These are phyloP conservation scores for Ophiostoma ips DNA, from an alignment of 2,329 filamentous ascomycete genomes.

Conservation along the genomic window DNA sequence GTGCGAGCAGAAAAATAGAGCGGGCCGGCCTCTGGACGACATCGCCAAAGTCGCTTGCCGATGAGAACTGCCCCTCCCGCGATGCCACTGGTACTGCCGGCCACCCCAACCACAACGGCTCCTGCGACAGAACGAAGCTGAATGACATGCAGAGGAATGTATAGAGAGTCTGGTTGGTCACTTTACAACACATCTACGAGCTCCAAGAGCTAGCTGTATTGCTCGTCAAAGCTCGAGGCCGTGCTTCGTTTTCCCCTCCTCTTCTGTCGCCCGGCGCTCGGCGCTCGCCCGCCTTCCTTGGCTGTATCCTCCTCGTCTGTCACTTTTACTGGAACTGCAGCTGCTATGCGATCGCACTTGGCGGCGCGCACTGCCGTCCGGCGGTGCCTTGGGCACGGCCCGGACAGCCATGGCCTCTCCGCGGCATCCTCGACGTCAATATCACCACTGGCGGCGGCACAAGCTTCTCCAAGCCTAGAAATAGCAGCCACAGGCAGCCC, in stretches of 20 bases:
- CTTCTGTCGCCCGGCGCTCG: too few relatives aligned
- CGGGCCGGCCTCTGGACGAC: neutral
- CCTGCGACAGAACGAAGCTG: neutral
- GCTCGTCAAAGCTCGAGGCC: neutral
- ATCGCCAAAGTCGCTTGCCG: neutral
- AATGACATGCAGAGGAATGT: neutral
- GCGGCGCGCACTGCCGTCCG: conserved; percentile 43
- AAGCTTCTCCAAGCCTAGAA: too few relatives aligned
- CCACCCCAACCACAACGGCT: neutral
- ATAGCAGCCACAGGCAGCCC: too few relatives aligned
- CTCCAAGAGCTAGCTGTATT: neutral
- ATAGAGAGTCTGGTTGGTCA: neutral
- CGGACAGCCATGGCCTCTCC: neutral
- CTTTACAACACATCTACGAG: neutral
- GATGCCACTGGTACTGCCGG: neutral
- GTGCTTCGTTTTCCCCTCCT: too few relatives aligned
- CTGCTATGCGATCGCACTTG: conserved; percentile 44
- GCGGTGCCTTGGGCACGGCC: conserved; percentile 29
- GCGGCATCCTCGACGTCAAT: neutral
- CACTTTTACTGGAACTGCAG: too few relatives aligned
- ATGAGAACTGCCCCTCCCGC: neutral
- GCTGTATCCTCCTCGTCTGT: too few relatives aligned
- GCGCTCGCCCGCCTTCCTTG: too few relatives aligned
- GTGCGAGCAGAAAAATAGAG: neutral
- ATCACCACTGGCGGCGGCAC: neutral